Percentiles rank a stretch among this genome's conserved stretches.
These are phyloP conservation scores for Botrytis paeoniae DNA, from an alignment of 2,329 filamentous ascomycete genomes.

Conservation along the genomic window DNA sequence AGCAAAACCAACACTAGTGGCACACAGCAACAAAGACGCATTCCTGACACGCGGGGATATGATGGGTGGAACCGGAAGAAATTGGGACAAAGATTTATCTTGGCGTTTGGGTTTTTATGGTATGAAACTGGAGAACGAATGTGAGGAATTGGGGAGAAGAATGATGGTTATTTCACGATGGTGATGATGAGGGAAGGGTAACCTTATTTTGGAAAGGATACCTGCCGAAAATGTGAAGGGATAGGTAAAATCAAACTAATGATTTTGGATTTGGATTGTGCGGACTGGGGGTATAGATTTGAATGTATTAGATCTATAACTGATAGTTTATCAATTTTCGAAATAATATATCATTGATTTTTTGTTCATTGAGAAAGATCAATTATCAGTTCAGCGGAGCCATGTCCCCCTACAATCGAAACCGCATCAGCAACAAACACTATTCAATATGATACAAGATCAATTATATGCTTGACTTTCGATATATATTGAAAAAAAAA, in stretches of 20 bases:
- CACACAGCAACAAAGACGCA: background rate
- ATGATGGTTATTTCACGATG: too few relatives aligned
- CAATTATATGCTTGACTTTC: background rate
- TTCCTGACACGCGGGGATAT: background rate
- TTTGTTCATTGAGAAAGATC: background rate
- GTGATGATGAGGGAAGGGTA: too few relatives aligned
- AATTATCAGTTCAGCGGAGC: background rate
- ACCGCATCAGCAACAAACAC: background rate
- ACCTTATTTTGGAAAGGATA: too few relatives aligned
- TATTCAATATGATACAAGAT: constrained; percentile 5
- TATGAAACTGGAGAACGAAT: too few relatives aligned
- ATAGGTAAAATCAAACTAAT: background rate
- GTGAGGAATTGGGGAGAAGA: too few relatives aligned
- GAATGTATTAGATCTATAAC: fast-evolving
- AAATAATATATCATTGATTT: background rate
- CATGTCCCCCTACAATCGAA: fast-evolving
- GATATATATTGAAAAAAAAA: background rate
- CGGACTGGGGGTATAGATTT: background rate
- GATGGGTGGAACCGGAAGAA: background rate
- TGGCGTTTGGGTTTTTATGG: too few relatives aligned
- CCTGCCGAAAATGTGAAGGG: too few relatives aligned
- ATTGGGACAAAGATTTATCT: background rate
- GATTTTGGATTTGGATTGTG: background rate
- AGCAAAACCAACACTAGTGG: background rate
- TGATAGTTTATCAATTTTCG: fast-evolving